Percentiles rank a stretch among this genome's conserved stretches.
Conservation (phyloP, 1,284 basidiomycete genomes). For the Ustilago loliicola region DNA sequence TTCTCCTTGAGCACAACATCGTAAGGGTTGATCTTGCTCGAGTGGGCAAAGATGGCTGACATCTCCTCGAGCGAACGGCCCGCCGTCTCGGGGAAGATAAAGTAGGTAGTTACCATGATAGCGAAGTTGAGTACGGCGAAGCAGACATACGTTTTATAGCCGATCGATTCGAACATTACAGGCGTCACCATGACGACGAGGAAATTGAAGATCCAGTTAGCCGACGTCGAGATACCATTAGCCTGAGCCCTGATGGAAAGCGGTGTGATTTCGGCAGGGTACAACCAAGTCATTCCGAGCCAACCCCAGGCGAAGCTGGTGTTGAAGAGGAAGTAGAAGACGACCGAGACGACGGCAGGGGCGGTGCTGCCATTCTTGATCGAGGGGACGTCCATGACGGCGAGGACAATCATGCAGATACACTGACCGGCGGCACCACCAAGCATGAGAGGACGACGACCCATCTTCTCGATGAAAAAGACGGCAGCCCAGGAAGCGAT, state of each 20-base stretch:
- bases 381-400: conserved; percentile 32
- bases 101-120: conserved; percentile 52
- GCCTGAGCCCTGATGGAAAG: conserved; percentile 64
- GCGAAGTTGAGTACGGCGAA: conserved; percentile 61
- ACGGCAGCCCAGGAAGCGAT: conserved; percentile 67
- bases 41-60: conserved; percentile 62
- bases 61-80: conserved; percentile 67
- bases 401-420: conserved; percentile 63
- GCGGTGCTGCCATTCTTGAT: conserved; percentile 31
- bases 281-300: conserved; percentile 70
- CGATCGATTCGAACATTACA: conserved; percentile 50
- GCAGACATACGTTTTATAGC: conserved; percentile 50
- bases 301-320: conserved; percentile 68
- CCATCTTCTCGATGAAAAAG: conserved; percentile 63
- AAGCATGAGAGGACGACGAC: conserved; percentile 67
- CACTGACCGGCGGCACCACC: conserved; percentile 60
- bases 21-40: conserved; percentile 63
- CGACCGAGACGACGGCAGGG: conserved; percentile 55
- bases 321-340: conserved; percentile 68
- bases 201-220: conserved; percentile 69
- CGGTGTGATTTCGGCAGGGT: conserved; percentile 69
- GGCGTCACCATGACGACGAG: conserved; percentile 66
- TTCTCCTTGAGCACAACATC: conserved; percentile 63
- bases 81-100: conserved; percentile 67
- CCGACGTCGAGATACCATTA: conserved; percentile 64